A percentile compares a stretch with the other conserved stretches of the same genome.
phyloP scores from a whole-genome alignment of 1,284 basidiomycete genomes.

The Vanrija humicola region DNA sequence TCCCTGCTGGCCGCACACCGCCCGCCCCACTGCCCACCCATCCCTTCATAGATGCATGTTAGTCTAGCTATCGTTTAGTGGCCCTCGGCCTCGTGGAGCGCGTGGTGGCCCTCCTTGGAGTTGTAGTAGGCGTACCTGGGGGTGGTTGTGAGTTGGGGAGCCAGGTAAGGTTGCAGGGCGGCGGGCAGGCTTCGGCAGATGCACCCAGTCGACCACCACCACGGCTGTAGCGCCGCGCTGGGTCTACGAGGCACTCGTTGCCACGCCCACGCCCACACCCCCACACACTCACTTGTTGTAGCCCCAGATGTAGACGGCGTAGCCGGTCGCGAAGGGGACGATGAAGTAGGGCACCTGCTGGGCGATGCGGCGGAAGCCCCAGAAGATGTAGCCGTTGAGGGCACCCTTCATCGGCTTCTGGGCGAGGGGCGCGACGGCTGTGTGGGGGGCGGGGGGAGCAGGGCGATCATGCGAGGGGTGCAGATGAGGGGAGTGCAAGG shows the following conservation, averaged over 20 bases:
- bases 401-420: conserved; percentile 68
- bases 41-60: conserved; percentile 8
- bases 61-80: conserved; percentile 23
- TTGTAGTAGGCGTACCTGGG: conserved; percentile 45
- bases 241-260: no score
- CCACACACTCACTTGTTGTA: conserved; percentile 54
- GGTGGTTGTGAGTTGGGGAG: background rate
- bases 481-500: background rate
- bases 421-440: conserved; percentile 77
- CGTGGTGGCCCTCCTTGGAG: conserved; percentile 49
- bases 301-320: conserved; percentile 78
- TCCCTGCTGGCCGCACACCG: no score
- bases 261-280: background rate
- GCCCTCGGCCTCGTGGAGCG: conserved; percentile 27
- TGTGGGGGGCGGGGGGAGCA: background rate
- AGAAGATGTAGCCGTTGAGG: conserved; percentile 74
- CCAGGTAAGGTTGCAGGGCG: background rate
- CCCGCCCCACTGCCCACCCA: no score
- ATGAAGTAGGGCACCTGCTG: conserved; percentile 74
- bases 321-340: conserved; percentile 71
- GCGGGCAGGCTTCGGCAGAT: background rate
- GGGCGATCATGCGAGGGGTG: background rate
- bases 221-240: no score
- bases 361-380: conserved; percentile 75
- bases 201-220: no score